Evolutionary conservation across 495 filamentous ascomycete genomes (phyloP), one percentile per base, ranked within the genome.

Genomic region (Penicillium pulvis): DNA sequence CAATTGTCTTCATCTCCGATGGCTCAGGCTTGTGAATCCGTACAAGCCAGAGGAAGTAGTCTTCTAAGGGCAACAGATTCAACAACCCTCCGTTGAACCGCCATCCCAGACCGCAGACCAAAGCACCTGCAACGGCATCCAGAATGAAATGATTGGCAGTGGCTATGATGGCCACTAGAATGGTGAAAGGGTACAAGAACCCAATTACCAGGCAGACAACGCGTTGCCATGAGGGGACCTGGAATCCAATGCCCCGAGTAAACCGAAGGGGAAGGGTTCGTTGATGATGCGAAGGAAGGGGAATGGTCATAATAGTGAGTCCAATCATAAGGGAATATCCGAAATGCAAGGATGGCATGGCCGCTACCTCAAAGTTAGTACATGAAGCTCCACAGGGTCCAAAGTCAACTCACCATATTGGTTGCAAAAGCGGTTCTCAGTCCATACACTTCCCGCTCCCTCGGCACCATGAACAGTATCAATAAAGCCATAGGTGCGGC

Each of bases 281-380:
- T 45, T 63, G 70, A 42, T 77, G 70, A 24, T 72, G 70, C 11
- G 66, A 63, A 31, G 72, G 70, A 20, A 83, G 71, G 28, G 81
- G 81, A 36, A 85, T 78, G 23, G 71, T 73, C 70, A 84, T 78
- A 55, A 91, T 81, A 0, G 88, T 90, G 17, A 86, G 71, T 14
- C 89, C 89, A 58, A 92, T 87, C 67, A 89, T 82, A 33, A 92
- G 83, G 6, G 89, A 86, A 64, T 91, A 92, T 11, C 88, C 89
- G 68, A 92, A 92, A 67, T 92, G 88, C 60, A 92, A 80, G 16
- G 86, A 87, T 7, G 89, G 89, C 89, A 92, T 92, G 16, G 89
- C 89, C 24, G 89, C 89, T 73, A 42, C 12, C 9, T 48, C 31
- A 31, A 42, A 57, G 52, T 58, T 43, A 63, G 53, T 17, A 28